These are phyloP conservation scores for Neophaeococcomyces mojaviensis DNA, from an alignment of 2,329 filamentous ascomycete genomes.

Conservation along the genomic window DNA sequence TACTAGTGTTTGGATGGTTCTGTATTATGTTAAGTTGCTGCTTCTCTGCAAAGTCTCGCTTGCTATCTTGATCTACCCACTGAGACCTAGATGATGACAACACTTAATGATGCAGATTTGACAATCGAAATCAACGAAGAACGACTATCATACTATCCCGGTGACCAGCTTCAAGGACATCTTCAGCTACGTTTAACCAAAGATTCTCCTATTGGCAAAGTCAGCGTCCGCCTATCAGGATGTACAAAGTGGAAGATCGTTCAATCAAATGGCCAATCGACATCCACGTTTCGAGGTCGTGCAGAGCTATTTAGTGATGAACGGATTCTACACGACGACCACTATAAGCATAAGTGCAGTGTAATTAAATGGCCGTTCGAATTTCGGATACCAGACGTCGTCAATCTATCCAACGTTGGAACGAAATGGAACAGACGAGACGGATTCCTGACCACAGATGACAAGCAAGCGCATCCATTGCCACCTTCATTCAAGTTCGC, in stretches of 20 bases:
- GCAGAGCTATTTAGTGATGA: constrained; percentile 14
- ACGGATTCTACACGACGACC: constrained; percentile 13
- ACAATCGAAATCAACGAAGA: too few relatives aligned
- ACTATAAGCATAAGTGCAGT: constrained; percentile 18
- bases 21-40: too few relatives aligned
- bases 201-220: constrained; percentile 11
- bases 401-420: constrained; percentile 11
- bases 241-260: constrained; percentile 16
- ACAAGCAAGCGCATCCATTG: constrained; percentile 7
- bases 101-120: too few relatives aligned
- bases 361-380: constrained; percentile 17
- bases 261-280: constrained; percentile 16
- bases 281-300: constrained; percentile 13
- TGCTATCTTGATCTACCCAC: too few relatives aligned
- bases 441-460: constrained; percentile 9
- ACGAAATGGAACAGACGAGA: constrained; percentile 16
- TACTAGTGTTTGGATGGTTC: too few relatives aligned
- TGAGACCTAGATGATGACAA: too few relatives aligned
- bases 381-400: constrained; percentile 13
- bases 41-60: too few relatives aligned
- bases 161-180: background rate
- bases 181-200: background rate
- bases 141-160: too few relatives aligned
- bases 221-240: constrained; percentile 15
- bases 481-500: constrained; percentile 12